These are phyloP conservation scores for Monilinia vaccinii-corymbosi DNA, from an alignment of 2,329 filamentous ascomycete species.

Conservation along the genomic window DNA sequence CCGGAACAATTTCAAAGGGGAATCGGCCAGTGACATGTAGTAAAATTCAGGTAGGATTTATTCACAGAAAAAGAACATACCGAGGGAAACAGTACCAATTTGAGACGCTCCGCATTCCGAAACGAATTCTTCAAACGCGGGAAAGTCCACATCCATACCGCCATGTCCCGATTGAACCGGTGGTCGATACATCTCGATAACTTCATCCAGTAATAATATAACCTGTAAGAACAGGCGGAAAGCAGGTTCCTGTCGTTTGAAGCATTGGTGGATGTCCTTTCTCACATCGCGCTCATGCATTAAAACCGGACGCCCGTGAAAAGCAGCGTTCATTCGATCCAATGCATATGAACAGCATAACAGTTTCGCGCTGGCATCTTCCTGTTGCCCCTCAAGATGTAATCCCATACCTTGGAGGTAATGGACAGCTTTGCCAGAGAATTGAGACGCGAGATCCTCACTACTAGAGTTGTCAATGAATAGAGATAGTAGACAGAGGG, in stretches of 20 bases:
- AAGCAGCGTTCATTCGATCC: slow-evolving; percentile 49
- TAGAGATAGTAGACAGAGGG: slow-evolving; percentile 45
- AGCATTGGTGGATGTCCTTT: slow-evolving; percentile 42
- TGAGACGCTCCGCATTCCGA: slow-evolving; percentile 14
- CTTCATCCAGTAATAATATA: slow-evolving; percentile 45
- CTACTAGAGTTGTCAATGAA: slow-evolving; percentile 49
- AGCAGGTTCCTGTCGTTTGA: slow-evolving; percentile 41
- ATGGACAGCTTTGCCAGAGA: slow-evolving; percentile 46
- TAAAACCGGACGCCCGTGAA: slow-evolving; percentile 50
- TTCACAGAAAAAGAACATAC: slow-evolving; percentile 6
- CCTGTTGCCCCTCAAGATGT: slow-evolving; percentile 37
- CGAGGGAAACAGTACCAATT: slow-evolving; percentile 15
- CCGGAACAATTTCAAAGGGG: background rate
- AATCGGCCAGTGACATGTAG: no score
- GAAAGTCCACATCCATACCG: slow-evolving; percentile 16
- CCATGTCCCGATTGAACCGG: slow-evolving; percentile 27
- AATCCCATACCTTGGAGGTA: slow-evolving; percentile 48
- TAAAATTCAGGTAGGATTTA: background rate
- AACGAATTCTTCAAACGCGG: slow-evolving; percentile 28
- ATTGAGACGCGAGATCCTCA: slow-evolving; percentile 43
- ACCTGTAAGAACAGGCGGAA: slow-evolving; percentile 50
- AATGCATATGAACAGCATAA: slow-evolving; percentile 54
- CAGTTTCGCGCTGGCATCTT: slow-evolving; percentile 32
- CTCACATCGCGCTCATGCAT: slow-evolving; percentile 54
- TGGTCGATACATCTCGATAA: slow-evolving; percentile 52